These are phyloP conservation scores for Vitis vinifera DNA, from an alignment of 164 flowering plant species.

Conservation along the genomic window ASM3070453v1 NC_081816.1:3126001-3126500, in stretches of 20 bases:
- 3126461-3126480: neutral
- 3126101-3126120: too few relatives aligned
- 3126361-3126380: conserved; percentile 72
- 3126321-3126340: conserved; percentile 51
- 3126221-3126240: conserved; percentile 64
- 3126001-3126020: too few relatives aligned
- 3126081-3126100: too few relatives aligned
- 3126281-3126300: conserved; percentile 56
- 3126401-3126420: conserved; percentile 62
- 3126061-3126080: too few relatives aligned
- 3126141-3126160: too few relatives aligned
- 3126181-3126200: conserved; percentile 27
- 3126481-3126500: neutral
- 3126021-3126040: too few relatives aligned
- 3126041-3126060: too few relatives aligned
- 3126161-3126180: neutral
- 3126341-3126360: conserved; percentile 35
- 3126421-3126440: conserved; percentile 59
- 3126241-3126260: conserved; percentile 63
- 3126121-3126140: too few relatives aligned
- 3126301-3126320: conserved; percentile 58
- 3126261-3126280: conserved; percentile 60
- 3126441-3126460: neutral
- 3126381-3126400: conserved; percentile 65
- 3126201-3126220: conserved; percentile 86